Percentiles rank a stretch among this genome's conserved stretches.
phyloP scores from a whole-genome alignment of 495 filamentous ascomycete species.

The Hyaloscypha bicolor region DNA sequence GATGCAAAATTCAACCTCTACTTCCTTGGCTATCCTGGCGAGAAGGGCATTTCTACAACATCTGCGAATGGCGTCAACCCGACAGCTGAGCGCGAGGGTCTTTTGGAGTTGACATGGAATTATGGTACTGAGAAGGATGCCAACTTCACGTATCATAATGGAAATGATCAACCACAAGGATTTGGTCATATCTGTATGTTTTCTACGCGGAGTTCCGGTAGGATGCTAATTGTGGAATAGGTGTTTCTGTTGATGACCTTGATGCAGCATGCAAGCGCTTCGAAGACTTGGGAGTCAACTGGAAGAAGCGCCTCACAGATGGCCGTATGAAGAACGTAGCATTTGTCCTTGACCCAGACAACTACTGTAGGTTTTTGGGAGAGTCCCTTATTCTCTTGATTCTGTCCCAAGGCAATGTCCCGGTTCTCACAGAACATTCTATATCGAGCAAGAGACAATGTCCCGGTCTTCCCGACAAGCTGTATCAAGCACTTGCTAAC shows the following conservation, averaged over 20 bases:
- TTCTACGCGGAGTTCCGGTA: background rate
- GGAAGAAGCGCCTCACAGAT: conserved; percentile 93
- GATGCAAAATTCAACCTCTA: conserved; percentile 84
- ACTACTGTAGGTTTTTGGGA: conserved; percentile 47
- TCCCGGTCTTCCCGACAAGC: no score
- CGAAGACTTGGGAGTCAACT: conserved; percentile 78
- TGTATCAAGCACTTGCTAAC: no score
- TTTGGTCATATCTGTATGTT: conserved; percentile 89
- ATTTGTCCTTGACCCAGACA: conserved; percentile 90
- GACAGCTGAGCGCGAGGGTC: conserved; percentile 72
- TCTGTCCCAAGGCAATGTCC: no score
- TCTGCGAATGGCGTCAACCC: conserved; percentile 58
- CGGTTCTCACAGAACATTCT: no score
- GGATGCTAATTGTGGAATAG: conserved; percentile 37
- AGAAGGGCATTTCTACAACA: conserved; percentile 48
- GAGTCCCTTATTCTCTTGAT: no score
- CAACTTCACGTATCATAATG: conserved; percentile 85
- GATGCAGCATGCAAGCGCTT: conserved; percentile 83
- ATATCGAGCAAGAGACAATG: no score
- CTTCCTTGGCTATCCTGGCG: conserved; percentile 80
- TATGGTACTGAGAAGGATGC: conserved; percentile 93
- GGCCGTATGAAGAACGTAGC: conserved; percentile 95
- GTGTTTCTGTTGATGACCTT: conserved; percentile 86
- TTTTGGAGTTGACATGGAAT: conserved; percentile 94
- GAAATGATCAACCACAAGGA: conserved; percentile 88